Evolutionary conservation across 257 asterid species (phyloP), one percentile per base, ranked within the genome.

Genomic region (Fraxinus anomala): DNA sequence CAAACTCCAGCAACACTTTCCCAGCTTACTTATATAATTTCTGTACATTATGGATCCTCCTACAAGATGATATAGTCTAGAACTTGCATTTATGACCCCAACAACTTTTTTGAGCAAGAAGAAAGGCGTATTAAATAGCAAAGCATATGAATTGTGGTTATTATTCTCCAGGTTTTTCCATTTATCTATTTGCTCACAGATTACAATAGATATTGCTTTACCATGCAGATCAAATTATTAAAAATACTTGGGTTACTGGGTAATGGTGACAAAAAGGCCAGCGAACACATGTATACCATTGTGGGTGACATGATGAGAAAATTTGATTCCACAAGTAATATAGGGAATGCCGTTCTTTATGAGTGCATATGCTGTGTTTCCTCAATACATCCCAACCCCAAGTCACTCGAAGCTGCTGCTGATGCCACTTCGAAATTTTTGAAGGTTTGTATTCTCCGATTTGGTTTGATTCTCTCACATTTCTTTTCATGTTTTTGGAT

Each of bases 231-330:
- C 89, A 96, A 96, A 81, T 85, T 96, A 79, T 77, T 93, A 91
- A 96, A 96, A 85, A 93, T 91, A 80, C 85, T 96, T 78, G 89
- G 93, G 65, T 39, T 89, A 65, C 87, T 96, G 78, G 97, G 99
- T 76, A 89, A 82, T 56, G 97, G 95, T 72, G 98, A 96, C 91
- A 96, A 89, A 81, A 94, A 91, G 81, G 88, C 99, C 82, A 93
- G 99, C 73, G 98, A 92, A 79, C 97, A 93, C 75, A 96, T 93
- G 94, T 96, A 96, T 88, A 93, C 97, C 54, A 89, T 96, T 63
- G 65, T 96, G 49, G 94, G 96, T 51, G 99, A 96, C 80, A 84
- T 93, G 79, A 91, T 93, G 91, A 90, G 89, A 81, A 96, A 92
- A 84, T 86, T 91, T 73, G 99, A 93, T 80, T 82, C 97, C 23